Conservation (phyloP, 2,329 filamentous ascomycete species). For the Alternaria viburni region DNA sequence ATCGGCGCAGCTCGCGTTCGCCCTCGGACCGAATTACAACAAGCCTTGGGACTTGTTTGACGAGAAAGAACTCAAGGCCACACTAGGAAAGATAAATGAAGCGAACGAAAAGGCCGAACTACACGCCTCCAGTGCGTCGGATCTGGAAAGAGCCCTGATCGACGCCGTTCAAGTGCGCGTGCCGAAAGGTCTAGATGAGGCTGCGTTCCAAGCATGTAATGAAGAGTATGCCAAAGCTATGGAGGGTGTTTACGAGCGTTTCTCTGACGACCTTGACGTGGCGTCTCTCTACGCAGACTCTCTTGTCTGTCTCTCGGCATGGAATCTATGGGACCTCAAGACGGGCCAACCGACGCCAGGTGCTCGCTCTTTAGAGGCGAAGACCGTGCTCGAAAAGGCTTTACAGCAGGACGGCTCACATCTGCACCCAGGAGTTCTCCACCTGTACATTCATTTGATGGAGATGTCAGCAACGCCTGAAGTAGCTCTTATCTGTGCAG, state of each 20-base stretch:
- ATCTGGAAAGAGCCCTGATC: constrained; percentile 68
- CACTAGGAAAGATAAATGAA: constrained; percentile 56
- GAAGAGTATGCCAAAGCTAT: constrained; percentile 67
- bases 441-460: constrained; percentile 79
- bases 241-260: constrained; percentile 60
- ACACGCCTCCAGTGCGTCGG: constrained; percentile 46
- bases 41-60: constrained; percentile 79
- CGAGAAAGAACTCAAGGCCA: constrained; percentile 61
- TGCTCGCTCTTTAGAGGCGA: constrained; percentile 65
- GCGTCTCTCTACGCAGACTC: constrained; percentile 68
- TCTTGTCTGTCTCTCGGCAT: constrained; percentile 70
- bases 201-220: constrained; percentile 61
- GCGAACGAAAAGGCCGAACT: constrained; percentile 56
- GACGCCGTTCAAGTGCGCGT: constrained; percentile 59
- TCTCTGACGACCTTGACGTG: constrained; percentile 67
- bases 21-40: constrained; percentile 78
- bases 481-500: constrained; percentile 64
- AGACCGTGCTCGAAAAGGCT: constrained; percentile 64
- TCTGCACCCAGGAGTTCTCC: constrained; percentile 72
- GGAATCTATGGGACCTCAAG: constrained; percentile 67
- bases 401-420: constrained; percentile 58
- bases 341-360: constrained; percentile 63
- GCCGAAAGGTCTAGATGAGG: constrained; percentile 54
- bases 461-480: constrained; percentile 76
- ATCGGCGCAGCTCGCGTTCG: constrained; percentile 61